These are phyloP conservation scores for Flaveria floridana DNA, from an alignment of 140 eudicot genomes.

Conservation along the genomic window DNA sequence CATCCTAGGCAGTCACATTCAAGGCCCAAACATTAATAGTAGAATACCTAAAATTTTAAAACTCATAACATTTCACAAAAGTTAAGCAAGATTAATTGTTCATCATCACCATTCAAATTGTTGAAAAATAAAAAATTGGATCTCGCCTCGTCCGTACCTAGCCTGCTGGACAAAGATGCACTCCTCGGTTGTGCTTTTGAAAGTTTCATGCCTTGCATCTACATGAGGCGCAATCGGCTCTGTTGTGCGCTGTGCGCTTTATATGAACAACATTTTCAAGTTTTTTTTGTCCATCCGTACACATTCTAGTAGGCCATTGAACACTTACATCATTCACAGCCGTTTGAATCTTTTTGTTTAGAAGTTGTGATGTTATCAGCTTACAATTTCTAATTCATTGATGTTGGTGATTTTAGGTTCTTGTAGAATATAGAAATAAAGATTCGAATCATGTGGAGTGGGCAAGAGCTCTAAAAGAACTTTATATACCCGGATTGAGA, in stretches of 20 bases:
- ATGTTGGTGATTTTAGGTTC: constrained; percentile 45
- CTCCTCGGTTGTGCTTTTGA: no score
- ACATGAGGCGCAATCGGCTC: no score
- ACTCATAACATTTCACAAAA: no score
- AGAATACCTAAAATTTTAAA: no score
- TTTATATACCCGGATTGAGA: constrained; percentile 77
- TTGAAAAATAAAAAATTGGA: no score
- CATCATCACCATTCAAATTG: background rate
- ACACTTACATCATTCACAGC: background rate
- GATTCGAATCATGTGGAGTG: constrained; percentile 90
- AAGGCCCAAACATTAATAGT: background rate
- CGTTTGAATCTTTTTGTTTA: constrained; percentile 5
- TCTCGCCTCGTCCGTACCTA: no score
- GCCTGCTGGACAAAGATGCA: no score
- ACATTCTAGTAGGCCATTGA: background rate
- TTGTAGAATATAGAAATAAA: constrained; percentile 82
- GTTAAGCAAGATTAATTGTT: no score
- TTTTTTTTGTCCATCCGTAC: background rate
- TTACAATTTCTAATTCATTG: constrained; percentile 20
- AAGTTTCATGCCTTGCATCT: no score
- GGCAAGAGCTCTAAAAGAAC: constrained; percentile 93
- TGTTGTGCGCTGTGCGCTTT: no score
- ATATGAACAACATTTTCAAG: no score
- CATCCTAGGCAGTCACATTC: no score
- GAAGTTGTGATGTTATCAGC: background rate